Conservation (phyloP, 108 stramenopile genomes). For the Halocafeteria seosinensis region DNA sequence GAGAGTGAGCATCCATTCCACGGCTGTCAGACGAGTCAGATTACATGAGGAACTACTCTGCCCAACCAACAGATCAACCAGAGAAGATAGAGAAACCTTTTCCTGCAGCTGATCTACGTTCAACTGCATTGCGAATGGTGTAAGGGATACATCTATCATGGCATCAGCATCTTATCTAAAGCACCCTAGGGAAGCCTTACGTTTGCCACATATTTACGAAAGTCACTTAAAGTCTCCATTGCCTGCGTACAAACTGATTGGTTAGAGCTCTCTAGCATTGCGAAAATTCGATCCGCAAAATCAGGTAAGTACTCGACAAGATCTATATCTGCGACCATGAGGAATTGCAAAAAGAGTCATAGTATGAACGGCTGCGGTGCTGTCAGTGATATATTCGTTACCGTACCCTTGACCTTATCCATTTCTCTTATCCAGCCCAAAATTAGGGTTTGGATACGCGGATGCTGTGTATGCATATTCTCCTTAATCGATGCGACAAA, state of each 20-base stretch:
- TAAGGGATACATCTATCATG: neutral
- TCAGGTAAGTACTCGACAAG: neutral
- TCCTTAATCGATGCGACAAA: neutral
- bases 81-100: neutral
- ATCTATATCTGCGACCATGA: neutral
- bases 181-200: neutral
- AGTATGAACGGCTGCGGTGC: too few relatives aligned
- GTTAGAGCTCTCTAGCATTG: neutral
- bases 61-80: neutral
- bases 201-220: neutral
- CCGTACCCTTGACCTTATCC: too few relatives aligned
- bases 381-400: too few relatives aligned
- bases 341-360: too few relatives aligned
- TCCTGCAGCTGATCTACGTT: neutral
- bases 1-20: neutral
- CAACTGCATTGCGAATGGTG: neutral
- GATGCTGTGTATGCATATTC: neutral
- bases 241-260: neutral
- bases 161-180: neutral
- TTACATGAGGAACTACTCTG: neutral
- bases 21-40: neutral
- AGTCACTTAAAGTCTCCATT: neutral
- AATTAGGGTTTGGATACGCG: neutral
- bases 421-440: neutral
- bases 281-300: neutral